Evolutionary conservation across 2,329 filamentous ascomycete species (phyloP).

Genomic region (Rhinocladiella mackenziei): DNA sequence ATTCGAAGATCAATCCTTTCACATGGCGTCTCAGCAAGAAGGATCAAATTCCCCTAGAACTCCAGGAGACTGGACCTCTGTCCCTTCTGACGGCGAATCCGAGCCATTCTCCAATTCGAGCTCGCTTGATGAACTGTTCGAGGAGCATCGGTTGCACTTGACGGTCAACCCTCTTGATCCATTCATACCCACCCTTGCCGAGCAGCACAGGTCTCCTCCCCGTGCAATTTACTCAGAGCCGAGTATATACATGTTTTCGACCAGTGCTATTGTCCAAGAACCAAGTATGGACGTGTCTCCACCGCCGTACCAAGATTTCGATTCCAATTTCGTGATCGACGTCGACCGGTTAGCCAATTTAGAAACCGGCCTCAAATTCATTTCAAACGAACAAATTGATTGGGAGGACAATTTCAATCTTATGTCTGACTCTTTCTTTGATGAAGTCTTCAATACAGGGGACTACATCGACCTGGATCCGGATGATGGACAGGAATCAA

Average conservation of each 20-base stretch:
- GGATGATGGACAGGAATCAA: not conserved
- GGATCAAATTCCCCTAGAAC: slow-evolving; percentile 5
- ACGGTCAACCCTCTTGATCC: too few species aligned
- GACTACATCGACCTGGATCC: not conserved
- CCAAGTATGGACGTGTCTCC: too few species aligned
- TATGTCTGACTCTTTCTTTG: not conserved
- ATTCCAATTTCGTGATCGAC: too few species aligned
- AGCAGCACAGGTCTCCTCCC: too few species aligned
- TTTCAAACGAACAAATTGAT: not conserved
- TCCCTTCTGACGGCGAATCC: not conserved
- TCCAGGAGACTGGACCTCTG: slow-evolving; percentile 3
- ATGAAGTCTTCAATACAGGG: not conserved
- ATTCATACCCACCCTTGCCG: too few species aligned
- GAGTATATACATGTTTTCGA: too few species aligned
- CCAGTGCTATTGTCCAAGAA: too few species aligned
- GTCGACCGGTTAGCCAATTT: too few species aligned
- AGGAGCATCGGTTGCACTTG: too few species aligned
- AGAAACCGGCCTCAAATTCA: not conserved
- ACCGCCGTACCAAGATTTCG: too few species aligned
- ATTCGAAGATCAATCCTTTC: slow-evolving; percentile 5
- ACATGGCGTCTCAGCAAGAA: slow-evolving; percentile 2
- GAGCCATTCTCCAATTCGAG: not conserved
- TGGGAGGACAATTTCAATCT: not conserved
- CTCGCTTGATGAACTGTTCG: not conserved
- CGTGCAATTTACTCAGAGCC: too few species aligned